Evolutionary conservation across 2,329 filamentous ascomycete genomes (phyloP), one percentile per base, ranked within the genome.

Genomic region (Penicillium digitatum): DNA sequence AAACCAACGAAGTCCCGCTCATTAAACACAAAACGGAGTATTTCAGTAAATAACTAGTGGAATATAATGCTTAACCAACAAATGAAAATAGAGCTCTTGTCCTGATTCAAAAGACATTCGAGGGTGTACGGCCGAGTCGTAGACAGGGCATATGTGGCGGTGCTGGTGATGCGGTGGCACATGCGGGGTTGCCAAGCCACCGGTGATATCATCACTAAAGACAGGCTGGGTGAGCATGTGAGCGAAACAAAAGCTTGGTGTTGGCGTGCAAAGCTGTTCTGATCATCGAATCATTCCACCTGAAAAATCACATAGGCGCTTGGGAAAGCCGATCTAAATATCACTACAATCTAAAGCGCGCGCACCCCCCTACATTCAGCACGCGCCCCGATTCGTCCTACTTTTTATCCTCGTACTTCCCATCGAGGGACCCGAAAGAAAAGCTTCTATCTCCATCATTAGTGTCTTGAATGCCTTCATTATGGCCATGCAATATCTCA

Each of bases 401-500:
- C 45, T 32, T 49, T 49, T 10, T 31, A 40, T 42, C 34, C 12
- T n/a, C 32, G 20, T 24, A 4, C 12, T 9, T 35, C 16, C 11
- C 24, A 9, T 27, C 35, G 11, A 18, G 9, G 5, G 39, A 39
- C n/a, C 10, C 10, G 16, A 20, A 20, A 32, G 16, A 12, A 38
- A 3, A 48, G 7, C 18, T 8, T 14, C 10, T n/a, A 20, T 29
- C 27, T 5, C 29, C 18, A 5, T 45, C 24, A 7, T 16, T 27
- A 3, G 6, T 40, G 22, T 12, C 10, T 14, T 26, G 18, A 26
- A 10, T n/a, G 0, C 27, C 26, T 52, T 57, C 55, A 48, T 43
- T 57, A 56, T 57, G 46, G 34, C 50, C 20, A 75, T 76, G 70
- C 69, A 78, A 59, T 77, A 78, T 57, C 68, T 79, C 52, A 76